These are phyloP conservation scores for Corynespora cassiicola DNA, from an alignment of 2,329 filamentous ascomycete genomes.

Conservation along the genomic window DNA sequence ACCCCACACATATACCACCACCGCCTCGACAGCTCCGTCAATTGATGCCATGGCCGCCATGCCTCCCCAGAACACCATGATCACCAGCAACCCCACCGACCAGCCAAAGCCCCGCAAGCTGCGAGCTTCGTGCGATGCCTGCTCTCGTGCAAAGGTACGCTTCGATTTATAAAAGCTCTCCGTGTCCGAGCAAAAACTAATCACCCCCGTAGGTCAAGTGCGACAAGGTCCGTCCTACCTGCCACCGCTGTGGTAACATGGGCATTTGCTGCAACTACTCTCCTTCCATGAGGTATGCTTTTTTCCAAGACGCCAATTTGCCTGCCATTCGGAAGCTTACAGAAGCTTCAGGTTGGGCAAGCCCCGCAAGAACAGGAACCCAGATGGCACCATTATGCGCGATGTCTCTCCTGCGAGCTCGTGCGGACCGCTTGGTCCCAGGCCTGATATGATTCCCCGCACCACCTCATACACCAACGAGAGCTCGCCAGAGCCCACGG, in stretches of 20 bases:
- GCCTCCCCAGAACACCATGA: conserved; percentile 22
- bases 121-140: conserved; percentile 46
- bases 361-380: conserved; percentile 44
- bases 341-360: conserved; percentile 35
- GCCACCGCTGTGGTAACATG: conserved; percentile 45
- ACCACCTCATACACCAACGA: conserved; percentile 35
- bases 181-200: conserved; percentile 11
- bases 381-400: conserved; percentile 42
- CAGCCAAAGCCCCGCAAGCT: conserved; percentile 44
- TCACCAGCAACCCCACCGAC: conserved; percentile 27
- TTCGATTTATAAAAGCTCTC: not conserved
- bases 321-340: conserved; percentile 20
- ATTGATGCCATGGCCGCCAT: conserved; percentile 30
- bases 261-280: conserved; percentile 48
- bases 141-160: conserved; percentile 43
- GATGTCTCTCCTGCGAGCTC: conserved; percentile 42
- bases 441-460: conserved; percentile 40
- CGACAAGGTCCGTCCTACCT: conserved; percentile 44
- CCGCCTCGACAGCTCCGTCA: conserved; percentile 28
- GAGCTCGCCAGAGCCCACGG: conserved; percentile 44
- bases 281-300: conserved; percentile 45
- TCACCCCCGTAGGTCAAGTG: conserved; percentile 36
- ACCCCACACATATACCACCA: conserved; percentile 29
- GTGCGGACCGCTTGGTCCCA: conserved; percentile 33
- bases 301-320: not conserved